phyloP scores from a whole-genome alignment of 306 rosid species.

The Argentina anserina region DNA sequence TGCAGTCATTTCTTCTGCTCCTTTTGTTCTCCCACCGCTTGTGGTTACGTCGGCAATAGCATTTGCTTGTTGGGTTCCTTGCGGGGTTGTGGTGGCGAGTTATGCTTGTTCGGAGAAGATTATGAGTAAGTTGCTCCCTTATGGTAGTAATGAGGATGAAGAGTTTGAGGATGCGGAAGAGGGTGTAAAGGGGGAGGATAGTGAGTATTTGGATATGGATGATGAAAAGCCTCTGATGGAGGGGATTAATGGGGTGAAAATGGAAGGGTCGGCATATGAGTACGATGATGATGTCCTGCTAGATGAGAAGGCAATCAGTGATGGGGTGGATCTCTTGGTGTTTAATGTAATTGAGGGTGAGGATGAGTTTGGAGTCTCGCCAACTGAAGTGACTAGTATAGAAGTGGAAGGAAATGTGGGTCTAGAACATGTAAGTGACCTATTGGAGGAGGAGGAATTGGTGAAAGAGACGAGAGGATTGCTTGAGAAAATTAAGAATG shows the following conservation, averaged over 20 bases:
- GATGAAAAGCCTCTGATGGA: background rate
- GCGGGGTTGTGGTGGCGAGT: constrained; percentile 51
- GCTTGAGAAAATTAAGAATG: constrained; percentile 49
- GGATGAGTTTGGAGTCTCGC: constrained; percentile 2
- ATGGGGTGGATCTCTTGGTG: constrained; percentile 16
- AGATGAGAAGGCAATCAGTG: constrained; percentile 9
- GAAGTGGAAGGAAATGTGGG: constrained; percentile 30
- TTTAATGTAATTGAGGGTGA: constrained; percentile 23
- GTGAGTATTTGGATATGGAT: background rate
- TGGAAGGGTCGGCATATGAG: constrained; percentile 15
- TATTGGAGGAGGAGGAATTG: constrained; percentile 31
- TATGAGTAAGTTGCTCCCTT: constrained; percentile 62
- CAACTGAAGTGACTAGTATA: background rate
- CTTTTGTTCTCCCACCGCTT: constrained; percentile 68
- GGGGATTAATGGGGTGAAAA: background rate
- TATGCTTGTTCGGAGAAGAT: constrained; percentile 51
- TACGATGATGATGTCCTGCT: constrained; percentile 1
- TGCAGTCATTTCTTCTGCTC: constrained; percentile 52
- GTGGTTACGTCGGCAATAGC: constrained; percentile 62
- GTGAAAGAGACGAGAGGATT: constrained; percentile 42
- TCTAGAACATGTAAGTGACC: constrained; percentile 27
- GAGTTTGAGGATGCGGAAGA: constrained; percentile 14
- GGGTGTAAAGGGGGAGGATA: constrained; percentile 2
- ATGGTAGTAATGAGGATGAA: constrained; percentile 20
- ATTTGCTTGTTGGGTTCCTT: constrained; percentile 61